phyloP scores from a whole-genome alignment of 2,329 filamentous ascomycete species.

The Hansfordia pulvinata region DNA sequence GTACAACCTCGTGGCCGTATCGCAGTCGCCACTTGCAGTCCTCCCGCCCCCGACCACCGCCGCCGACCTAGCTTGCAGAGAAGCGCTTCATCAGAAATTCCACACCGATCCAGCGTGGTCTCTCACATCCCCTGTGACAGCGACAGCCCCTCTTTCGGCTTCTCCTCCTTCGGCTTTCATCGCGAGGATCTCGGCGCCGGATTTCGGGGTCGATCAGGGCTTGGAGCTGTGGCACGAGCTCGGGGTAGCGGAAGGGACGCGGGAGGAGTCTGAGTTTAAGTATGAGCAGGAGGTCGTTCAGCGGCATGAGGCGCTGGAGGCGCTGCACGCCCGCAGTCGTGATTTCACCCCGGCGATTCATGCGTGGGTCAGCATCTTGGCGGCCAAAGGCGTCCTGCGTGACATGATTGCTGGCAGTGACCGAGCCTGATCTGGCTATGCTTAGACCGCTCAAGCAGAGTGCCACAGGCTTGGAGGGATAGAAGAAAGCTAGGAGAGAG shows the following conservation, averaged over 20 bases:
- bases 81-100: constrained; percentile 23
- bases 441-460: no score
- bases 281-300: no score
- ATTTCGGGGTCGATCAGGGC: constrained; percentile 11
- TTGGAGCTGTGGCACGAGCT: constrained; percentile 24
- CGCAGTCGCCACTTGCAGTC: constrained; percentile 45
- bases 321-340: constrained; percentile 40
- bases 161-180: constrained; percentile 5
- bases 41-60: constrained; percentile 34
- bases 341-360: constrained; percentile 61
- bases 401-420: constrained; percentile 16
- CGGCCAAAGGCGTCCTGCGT: constrained; percentile 48
- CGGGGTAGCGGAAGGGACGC: no score
- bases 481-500: no score
- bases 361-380: constrained; percentile 54
- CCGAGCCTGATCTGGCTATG: no score
- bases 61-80: constrained; percentile 23
- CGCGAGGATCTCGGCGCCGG: constrained; percentile 1
- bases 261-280: no score
- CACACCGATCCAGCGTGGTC: constrained; percentile 26
- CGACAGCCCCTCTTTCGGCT: no score
- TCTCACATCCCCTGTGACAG: constrained; percentile 5
- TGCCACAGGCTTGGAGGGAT: no score
- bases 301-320: constrained; percentile 33
- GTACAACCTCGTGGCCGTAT: constrained; percentile 69